Evolutionary conservation across 768 basidiomycete genomes (phyloP).

Genomic region (Pulveroboletus frians): DNA sequence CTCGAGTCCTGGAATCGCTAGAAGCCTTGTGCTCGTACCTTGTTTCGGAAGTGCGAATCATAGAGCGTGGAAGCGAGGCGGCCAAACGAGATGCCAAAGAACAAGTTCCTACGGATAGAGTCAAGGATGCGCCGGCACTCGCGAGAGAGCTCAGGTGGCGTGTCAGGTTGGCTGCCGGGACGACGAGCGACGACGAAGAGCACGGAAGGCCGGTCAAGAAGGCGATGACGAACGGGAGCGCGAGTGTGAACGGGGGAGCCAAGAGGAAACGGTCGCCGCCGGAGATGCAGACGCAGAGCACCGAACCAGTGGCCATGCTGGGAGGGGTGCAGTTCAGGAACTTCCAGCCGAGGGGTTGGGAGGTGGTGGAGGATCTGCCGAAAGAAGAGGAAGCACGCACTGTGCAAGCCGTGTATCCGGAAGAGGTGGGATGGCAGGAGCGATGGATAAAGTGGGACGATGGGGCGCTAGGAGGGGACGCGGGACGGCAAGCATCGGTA

Average conservation of each 20-base stretch:
- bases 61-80: slow-evolving; percentile 68
- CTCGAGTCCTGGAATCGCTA: slow-evolving; percentile 68
- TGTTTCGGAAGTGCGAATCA: slow-evolving; percentile 63
- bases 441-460: slow-evolving; percentile 38
- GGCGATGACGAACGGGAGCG: slow-evolving; percentile 25
- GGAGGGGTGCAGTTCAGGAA: slow-evolving; percentile 46
- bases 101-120: slow-evolving; percentile 71
- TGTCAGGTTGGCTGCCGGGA: slow-evolving; percentile 54
- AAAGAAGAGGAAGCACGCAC: slow-evolving; percentile 38
- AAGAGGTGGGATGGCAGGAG: slow-evolving; percentile 40
- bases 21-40: slow-evolving; percentile 71
- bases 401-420: slow-evolving; percentile 38
- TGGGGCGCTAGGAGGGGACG: slow-evolving; percentile 26
- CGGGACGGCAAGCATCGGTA: slow-evolving; percentile 35
- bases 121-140: slow-evolving; percentile 76
- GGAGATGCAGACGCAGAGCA: slow-evolving; percentile 7
- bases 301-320: slow-evolving; percentile 11
- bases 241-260: slow-evolving; percentile 18
- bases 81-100: slow-evolving; percentile 76
- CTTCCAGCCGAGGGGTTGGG: slow-evolving; percentile 68
- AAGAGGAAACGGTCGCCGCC: slow-evolving; percentile 39
- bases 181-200: slow-evolving; percentile 66
- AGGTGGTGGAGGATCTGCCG: slow-evolving; percentile 40
- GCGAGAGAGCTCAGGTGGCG: slow-evolving; percentile 88
- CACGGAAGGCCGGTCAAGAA: slow-evolving; percentile 23